These are phyloP conservation scores for Ophiostoma perfectum DNA, from an alignment of 2,329 filamentous ascomycete genomes.

Conservation along the genomic window DNA sequence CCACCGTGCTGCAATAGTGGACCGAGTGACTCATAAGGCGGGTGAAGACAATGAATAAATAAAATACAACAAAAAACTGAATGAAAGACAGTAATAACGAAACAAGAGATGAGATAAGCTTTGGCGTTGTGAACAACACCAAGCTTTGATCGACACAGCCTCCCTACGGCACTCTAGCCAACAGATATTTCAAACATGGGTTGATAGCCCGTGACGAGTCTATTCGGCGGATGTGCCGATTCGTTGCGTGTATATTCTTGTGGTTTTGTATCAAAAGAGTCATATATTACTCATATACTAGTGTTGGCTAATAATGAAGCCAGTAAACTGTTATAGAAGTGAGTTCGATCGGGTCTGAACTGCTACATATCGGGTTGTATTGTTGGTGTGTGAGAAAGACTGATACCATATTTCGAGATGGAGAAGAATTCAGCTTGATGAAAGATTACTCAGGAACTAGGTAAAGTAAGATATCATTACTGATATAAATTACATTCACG, in stretches of 20 bases:
- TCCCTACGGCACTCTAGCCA: background rate
- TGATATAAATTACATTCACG: too few species aligned
- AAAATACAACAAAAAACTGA: background rate
- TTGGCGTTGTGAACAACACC: background rate
- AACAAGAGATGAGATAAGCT: background rate
- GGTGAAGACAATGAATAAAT: background rate
- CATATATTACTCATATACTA: background rate
- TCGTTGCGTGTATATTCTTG: background rate
- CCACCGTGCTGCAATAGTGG: background rate
- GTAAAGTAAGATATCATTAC: too few species aligned
- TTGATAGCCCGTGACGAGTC: background rate
- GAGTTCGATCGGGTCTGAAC: too few species aligned
- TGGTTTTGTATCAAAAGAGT: background rate
- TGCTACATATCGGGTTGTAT: too few species aligned
- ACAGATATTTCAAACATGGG: background rate
- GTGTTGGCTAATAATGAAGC: background rate
- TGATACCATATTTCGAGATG: too few species aligned
- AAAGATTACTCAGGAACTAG: too few species aligned
- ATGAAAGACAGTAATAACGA: background rate
- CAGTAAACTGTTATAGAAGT: too few species aligned
- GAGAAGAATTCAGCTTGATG: too few species aligned
- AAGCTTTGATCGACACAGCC: constrained; percentile 10
- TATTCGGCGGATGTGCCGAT: background rate
- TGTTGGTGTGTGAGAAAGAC: too few species aligned
- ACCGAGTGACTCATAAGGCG: background rate